Evolutionary conservation across 768 basidiomycete species (phyloP).

Genomic region (Coprinopsis sp.): DNA sequence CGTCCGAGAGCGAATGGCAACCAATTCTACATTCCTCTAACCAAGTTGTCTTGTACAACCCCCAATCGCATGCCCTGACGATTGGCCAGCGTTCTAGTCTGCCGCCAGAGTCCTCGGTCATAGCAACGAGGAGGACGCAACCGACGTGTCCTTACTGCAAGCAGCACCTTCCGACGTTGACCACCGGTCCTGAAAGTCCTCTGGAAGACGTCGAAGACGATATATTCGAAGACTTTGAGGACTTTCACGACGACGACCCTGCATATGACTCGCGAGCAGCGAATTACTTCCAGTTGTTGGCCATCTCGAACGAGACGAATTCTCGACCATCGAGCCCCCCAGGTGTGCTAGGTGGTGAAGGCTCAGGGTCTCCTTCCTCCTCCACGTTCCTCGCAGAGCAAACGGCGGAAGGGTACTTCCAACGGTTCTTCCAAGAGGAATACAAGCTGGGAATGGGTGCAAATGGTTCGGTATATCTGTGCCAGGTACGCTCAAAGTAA

Average conservation of each 20-base stretch:
- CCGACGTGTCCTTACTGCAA: slow-evolving; percentile 80
- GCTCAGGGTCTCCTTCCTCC: slow-evolving; percentile 9
- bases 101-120: slow-evolving; percentile 19
- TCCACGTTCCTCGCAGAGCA: slow-evolving; percentile 58
- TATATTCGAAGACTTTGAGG: slow-evolving; percentile 24
- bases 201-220: slow-evolving; percentile 11
- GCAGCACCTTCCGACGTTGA: slow-evolving; percentile 47
- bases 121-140: slow-evolving; percentile 13
- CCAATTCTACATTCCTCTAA: slow-evolving; percentile 80
- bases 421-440: slow-evolving; percentile 89
- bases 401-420: slow-evolving; percentile 92
- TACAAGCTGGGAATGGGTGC: slow-evolving; percentile 91
- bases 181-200: slow-evolving; percentile 22
- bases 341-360: slow-evolving; percentile 8
- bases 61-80: slow-evolving; percentile 76
- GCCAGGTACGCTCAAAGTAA: slow-evolving; percentile 51
- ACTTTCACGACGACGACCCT: slow-evolving; percentile 31
- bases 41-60: slow-evolving; percentile 85
- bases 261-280: slow-evolving; percentile 52
- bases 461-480: slow-evolving; percentile 85
- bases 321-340: slow-evolving; percentile 52
- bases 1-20: slow-evolving; percentile 50
- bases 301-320: slow-evolving; percentile 61
- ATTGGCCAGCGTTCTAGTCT: slow-evolving; percentile 38
- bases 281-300: slow-evolving; percentile 79